Conservation (phyloP, 257 asterid genomes). For the Agastache rugosa region DNA sequence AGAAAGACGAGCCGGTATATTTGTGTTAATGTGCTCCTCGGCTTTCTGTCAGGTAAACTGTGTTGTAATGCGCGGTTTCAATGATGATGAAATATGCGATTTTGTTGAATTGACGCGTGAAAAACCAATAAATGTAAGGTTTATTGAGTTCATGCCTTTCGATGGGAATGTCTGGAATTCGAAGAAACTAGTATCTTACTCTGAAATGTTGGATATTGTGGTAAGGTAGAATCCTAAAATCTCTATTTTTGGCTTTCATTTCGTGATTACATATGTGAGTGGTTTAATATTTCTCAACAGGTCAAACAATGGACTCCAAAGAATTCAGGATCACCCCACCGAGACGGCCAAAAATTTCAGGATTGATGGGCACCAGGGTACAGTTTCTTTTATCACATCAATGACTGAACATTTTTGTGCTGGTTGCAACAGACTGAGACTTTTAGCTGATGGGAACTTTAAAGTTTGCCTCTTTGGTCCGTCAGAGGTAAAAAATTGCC, state of each 20-base stretch:
- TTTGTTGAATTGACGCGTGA: constrained; percentile 92
- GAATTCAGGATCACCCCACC: constrained; percentile 81
- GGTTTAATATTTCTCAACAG: constrained; percentile 59
- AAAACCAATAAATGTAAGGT: constrained; percentile 89
- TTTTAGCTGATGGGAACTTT: constrained; percentile 94
- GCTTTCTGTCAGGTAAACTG: constrained; percentile 79
- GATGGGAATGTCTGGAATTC: constrained; percentile 99
- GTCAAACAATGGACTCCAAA: constrained; percentile 67
- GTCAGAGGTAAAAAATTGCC: constrained; percentile 68
- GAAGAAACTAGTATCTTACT: constrained; percentile 92
- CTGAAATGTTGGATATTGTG: constrained; percentile 94
- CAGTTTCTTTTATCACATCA: constrained; percentile 93
- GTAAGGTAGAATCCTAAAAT: constrained; percentile 67
- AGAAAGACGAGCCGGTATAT: constrained; percentile 7
- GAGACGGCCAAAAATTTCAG: constrained; percentile 97
- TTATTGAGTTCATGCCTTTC: constrained; percentile 97
- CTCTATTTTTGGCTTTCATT: constrained; percentile 28
- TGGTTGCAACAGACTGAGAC: constrained; percentile 94
- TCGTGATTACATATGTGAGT: constrained; percentile 40
- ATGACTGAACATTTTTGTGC: constrained; percentile 98
- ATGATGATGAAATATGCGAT: constrained; percentile 93
- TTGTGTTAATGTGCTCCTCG: constrained; percentile 32
- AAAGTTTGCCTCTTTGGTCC: constrained; percentile 99
- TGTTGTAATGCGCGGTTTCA: constrained; percentile 99
- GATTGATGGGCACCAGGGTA: constrained; percentile 84